phyloP scores from a whole-genome alignment of 2,329 filamentous ascomycete species.

The Cladophialophora immunda region DNA sequence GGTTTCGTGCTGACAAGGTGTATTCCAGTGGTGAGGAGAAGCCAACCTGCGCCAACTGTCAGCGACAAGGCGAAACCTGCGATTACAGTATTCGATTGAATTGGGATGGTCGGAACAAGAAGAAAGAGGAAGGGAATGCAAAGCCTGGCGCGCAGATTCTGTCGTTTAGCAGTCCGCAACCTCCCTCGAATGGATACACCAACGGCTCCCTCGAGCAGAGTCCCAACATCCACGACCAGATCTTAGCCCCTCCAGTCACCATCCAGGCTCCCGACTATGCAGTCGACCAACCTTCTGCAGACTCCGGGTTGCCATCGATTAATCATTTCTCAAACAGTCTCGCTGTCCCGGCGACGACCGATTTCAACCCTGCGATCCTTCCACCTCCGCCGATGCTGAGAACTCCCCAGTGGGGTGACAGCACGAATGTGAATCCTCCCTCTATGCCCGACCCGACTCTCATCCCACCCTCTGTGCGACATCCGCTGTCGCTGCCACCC shows the following conservation, averaged over 20 bases:
- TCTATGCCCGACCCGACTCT: conserved; percentile 15
- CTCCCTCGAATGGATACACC: conserved; percentile 28
- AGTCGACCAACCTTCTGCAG: conserved; percentile 24
- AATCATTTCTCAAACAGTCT: conserved; percentile 22
- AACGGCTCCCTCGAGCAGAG: conserved; percentile 25
- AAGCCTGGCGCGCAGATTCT: conserved; percentile 47
- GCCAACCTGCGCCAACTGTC: conserved; percentile 76
- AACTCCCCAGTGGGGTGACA: conserved; percentile 38
- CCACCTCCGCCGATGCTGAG: conserved; percentile 38
- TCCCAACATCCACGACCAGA: conserved; percentile 24
- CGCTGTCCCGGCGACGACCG: conserved; percentile 9
- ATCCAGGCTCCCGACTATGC: conserved; percentile 19
- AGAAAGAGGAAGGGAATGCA: conserved; percentile 51
- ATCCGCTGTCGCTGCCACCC: conserved; percentile 26
- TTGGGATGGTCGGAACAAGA: conserved; percentile 77
- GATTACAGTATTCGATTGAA: conserved; percentile 84
- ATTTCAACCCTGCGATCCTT: conserved; percentile 32
- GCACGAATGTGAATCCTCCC: conserved; percentile 7
- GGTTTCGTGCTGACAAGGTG: conserved; percentile 24
- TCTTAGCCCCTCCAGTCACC: conserved; percentile 17
- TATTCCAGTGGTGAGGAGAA: conserved; percentile 73
- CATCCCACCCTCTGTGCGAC: conserved; percentile 23
- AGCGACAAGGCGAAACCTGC: conserved; percentile 74
- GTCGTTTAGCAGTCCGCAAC: conserved; percentile 42
- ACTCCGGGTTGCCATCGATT: conserved; percentile 24